Evolutionary conservation across 139 green algal genomes (phyloP).

Genomic region (Tetradesmus obliquus): DNA sequence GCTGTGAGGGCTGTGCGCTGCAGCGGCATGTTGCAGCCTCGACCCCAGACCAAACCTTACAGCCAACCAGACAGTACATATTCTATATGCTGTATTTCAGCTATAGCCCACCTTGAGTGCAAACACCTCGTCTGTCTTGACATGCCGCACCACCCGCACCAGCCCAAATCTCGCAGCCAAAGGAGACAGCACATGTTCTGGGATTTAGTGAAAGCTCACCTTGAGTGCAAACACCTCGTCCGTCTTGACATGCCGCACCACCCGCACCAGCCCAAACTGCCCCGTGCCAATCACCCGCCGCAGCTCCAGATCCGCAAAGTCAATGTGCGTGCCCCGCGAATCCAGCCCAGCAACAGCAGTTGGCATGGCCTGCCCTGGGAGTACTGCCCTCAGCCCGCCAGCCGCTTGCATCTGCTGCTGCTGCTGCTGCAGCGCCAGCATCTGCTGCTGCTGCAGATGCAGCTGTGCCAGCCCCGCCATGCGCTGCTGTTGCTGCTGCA

Average conservation of each 20-base stretch:
- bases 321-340: slow-evolving; percentile 40
- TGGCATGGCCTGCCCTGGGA: background rate
- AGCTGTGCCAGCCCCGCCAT: background rate
- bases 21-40: no score
- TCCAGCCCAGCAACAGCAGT: background rate
- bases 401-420: background rate
- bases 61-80: no score
- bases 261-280: slow-evolving; percentile 80
- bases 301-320: slow-evolving; percentile 77
- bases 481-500: slow-evolving; percentile 33
- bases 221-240: slow-evolving; percentile 81
- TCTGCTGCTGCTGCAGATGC: slow-evolving; percentile 20
- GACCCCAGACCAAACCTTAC: slow-evolving; percentile 77
- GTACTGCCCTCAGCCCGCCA: background rate
- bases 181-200: background rate
- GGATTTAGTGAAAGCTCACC: background rate
- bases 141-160: slow-evolving; percentile 74
- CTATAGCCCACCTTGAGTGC: slow-evolving; percentile 27
- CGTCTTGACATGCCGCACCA: slow-evolving; percentile 75
- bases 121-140: slow-evolving; percentile 66
- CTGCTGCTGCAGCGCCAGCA: background rate
- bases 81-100: background rate
- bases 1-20: no score
- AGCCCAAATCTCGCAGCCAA: no score
- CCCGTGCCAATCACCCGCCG: slow-evolving; percentile 79